Percentiles rank a stretch among this genome's conserved stretches.
These are phyloP conservation scores for Pichia sp. DNA, from an alignment of 1,139 yeast genomes.

Conservation along the genomic window DNA sequence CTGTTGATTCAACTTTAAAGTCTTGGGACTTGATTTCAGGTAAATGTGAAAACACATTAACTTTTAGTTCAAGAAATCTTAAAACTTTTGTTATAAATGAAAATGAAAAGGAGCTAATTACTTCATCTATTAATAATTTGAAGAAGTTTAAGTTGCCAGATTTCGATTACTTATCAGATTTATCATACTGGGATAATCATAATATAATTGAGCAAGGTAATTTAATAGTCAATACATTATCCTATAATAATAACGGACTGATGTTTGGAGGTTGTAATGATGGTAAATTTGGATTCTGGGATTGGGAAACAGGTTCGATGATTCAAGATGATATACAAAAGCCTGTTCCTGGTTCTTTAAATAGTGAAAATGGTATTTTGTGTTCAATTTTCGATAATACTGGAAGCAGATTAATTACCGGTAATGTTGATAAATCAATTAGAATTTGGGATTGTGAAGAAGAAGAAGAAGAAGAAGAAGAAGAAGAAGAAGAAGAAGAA, in stretches of 20 bases:
- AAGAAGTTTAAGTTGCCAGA: slow-evolving; percentile 81
- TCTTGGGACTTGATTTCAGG: slow-evolving; percentile 84
- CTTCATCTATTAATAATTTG: slow-evolving; percentile 73
- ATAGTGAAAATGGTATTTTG: slow-evolving; percentile 61
- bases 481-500: too few species aligned
- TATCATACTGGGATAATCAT: slow-evolving; percentile 44
- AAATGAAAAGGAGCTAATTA: slow-evolving; percentile 65
- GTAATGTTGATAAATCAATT: slow-evolving; percentile 85
- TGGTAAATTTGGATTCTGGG: slow-evolving; percentile 72
- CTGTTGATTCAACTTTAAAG: slow-evolving; percentile 78
- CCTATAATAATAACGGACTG: slow-evolving; percentile 57
- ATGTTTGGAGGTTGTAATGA: slow-evolving; percentile 81
- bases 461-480: not conserved
- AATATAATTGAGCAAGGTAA: slow-evolving; percentile 32
- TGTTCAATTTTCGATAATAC: slow-evolving; percentile 72
- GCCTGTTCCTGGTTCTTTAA: slow-evolving; percentile 61
- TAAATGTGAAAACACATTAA: slow-evolving; percentile 51
- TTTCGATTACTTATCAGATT: slow-evolving; percentile 51
- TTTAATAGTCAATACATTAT: slow-evolving; percentile 57
- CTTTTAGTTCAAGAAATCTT: slow-evolving; percentile 81
- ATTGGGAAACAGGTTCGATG: slow-evolving; percentile 64
- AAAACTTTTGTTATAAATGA: slow-evolving; percentile 70
- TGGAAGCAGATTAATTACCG: slow-evolving; percentile 83
- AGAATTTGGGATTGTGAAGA: slow-evolving; percentile 68
- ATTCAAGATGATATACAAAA: slow-evolving; percentile 49